Conservation (phyloP, 2,329 filamentous ascomycete species). For the Fusarium newnesense region DNA sequence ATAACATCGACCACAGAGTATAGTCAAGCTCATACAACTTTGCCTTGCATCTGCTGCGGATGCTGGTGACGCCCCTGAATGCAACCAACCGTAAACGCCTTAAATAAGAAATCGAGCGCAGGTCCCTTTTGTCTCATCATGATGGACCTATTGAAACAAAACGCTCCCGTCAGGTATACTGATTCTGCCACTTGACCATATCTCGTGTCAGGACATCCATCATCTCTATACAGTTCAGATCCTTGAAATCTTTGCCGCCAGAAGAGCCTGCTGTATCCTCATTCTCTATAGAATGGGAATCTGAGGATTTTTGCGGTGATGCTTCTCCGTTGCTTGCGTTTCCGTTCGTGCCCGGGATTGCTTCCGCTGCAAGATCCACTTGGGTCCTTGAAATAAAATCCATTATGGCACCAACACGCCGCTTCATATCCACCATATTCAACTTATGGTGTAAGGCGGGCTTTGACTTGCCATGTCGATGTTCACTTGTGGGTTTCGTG, state of each 20-base stretch:
- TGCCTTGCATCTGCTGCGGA: constrained; percentile 33
- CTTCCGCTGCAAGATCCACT: constrained; percentile 81
- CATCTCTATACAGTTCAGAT: constrained; percentile 85
- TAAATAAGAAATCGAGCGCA: constrained; percentile 11
- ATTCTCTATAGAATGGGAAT: constrained; percentile 39
- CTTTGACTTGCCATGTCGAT: constrained; percentile 66
- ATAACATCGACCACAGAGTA: constrained; percentile 15
- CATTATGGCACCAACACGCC: constrained; percentile 83
- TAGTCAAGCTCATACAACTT: constrained; percentile 20
- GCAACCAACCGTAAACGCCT: constrained; percentile 39
- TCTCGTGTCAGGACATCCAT: constrained; percentile 87
- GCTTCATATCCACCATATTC: constrained; percentile 88
- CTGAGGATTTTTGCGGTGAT: constrained; percentile 52
- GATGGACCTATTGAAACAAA: neutral
- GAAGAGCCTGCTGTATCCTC: constrained; percentile 39
- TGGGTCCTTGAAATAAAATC: constrained; percentile 92
- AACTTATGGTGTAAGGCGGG: constrained; percentile 70
- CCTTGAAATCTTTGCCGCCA: constrained; percentile 70
- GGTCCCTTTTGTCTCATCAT: neutral
- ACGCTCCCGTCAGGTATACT: constrained; percentile 60
- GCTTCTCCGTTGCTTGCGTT: constrained; percentile 52
- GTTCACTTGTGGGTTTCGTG: constrained; percentile 54
- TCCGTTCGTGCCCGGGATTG: constrained; percentile 57
- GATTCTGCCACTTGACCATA: constrained; percentile 86
- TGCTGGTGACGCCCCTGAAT: constrained; percentile 40